These are phyloP conservation scores for Serpula lacrymans DNA, from an alignment of 768 basidiomycete genomes.

Conservation along the genomic window DNA sequence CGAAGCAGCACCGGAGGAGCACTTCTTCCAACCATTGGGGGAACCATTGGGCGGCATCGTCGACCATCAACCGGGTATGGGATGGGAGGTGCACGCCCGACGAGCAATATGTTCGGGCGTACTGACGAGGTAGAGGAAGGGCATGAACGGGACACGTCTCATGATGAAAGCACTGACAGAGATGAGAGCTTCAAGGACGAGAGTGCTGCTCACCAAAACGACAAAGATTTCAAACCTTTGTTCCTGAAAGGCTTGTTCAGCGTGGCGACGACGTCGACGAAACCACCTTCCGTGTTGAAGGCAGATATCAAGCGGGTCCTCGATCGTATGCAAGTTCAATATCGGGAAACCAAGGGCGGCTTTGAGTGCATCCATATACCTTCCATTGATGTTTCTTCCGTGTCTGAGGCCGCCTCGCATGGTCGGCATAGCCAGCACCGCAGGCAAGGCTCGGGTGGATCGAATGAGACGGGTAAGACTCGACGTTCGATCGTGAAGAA, in stretches of 20 bases:
- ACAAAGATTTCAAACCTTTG: conserved; percentile 88
- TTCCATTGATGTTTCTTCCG: conserved; percentile 84
- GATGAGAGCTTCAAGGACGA: conserved; percentile 49
- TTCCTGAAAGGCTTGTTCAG: conserved; percentile 96
- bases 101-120: conserved; percentile 43
- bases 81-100: conserved; percentile 21
- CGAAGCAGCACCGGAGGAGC: conserved; percentile 76
- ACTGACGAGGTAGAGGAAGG: conserved; percentile 47
- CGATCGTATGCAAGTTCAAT: conserved; percentile 93
- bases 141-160: conserved; percentile 37
- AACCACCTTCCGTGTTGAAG: conserved; percentile 75
- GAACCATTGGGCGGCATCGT: conserved; percentile 64
- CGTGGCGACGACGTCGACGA: conserved; percentile 94
- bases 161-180: conserved; percentile 23
- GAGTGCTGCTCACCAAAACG: conserved; percentile 45
- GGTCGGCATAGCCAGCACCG: conserved; percentile 32
- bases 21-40: conserved; percentile 41
- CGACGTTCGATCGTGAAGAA: conserved; percentile 65
- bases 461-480: conserved; percentile 48
- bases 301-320: conserved; percentile 82
- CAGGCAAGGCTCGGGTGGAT: conserved; percentile 45
- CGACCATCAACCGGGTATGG: conserved; percentile 69
- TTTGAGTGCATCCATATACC: conserved; percentile 97
- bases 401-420: conserved; percentile 41
- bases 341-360: conserved; percentile 84